phyloP scores from a whole-genome alignment of 345 rosid genomes.

The Carallia pectinifolia region DNA sequence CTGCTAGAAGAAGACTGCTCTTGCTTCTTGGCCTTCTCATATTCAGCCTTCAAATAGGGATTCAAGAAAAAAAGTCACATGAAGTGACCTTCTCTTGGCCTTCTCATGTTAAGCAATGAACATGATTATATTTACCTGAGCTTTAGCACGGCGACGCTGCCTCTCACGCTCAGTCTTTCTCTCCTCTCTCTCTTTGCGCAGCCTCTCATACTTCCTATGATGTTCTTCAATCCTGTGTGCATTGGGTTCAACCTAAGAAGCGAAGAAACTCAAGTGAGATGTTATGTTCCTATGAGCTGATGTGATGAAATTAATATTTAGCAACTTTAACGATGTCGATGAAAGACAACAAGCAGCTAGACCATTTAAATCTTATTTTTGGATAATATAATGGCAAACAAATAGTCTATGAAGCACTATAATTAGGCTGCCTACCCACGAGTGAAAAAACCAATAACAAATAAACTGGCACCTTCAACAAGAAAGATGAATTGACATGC shows the following conservation, averaged over 20 bases:
- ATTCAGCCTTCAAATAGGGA: constrained; percentile 64
- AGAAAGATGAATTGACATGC: too few relatives aligned
- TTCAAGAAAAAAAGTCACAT: background rate
- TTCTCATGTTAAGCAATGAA: constrained; percentile 1
- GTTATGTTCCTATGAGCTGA: background rate
- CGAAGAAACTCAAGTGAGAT: constrained; percentile 11
- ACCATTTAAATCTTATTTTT: background rate
- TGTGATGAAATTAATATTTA: background rate
- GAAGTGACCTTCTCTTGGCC: too few relatives aligned
- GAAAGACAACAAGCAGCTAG: background rate
- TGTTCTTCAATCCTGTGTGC: constrained; percentile 89
- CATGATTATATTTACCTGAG: constrained; percentile 50
- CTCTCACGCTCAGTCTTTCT: constrained; percentile 75
- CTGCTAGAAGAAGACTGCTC: constrained; percentile 81
- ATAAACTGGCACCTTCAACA: too few relatives aligned
- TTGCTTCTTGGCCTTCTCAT: constrained; percentile 90
- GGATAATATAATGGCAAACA: background rate
- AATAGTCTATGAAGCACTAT: background rate
- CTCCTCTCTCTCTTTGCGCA: constrained; percentile 77
- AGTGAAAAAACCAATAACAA: too few relatives aligned
- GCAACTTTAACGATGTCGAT: background rate
- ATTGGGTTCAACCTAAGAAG: constrained; percentile 84
- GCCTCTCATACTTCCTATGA: constrained; percentile 85
- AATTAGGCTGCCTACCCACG: background rate
- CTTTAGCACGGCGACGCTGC: constrained; percentile 78